These are phyloP conservation scores for Pyrenula massariospora DNA, from an alignment of 495 filamentous ascomycete species.

Conservation along the genomic window DNA sequence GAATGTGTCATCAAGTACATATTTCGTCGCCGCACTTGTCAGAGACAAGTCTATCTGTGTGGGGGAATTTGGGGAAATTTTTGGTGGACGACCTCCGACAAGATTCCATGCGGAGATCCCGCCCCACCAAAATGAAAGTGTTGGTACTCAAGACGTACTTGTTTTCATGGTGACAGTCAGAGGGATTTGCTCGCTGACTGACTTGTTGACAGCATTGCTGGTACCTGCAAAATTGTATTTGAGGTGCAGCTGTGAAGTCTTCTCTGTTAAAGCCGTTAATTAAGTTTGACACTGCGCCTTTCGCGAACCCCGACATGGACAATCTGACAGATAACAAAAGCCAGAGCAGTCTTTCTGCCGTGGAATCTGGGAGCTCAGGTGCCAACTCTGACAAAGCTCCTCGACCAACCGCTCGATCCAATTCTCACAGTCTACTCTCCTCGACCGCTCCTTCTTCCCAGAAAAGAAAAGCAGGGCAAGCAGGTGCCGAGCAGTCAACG, in stretches of 20 bases:
- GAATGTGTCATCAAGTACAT: no score
- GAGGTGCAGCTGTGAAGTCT: no score
- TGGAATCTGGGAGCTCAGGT: background rate
- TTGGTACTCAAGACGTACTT: background rate
- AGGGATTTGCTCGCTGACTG: no score
- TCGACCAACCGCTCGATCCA: background rate
- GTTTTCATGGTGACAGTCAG: background rate
- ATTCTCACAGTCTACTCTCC: conserved; percentile 20
- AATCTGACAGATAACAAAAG: background rate
- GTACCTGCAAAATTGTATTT: no score
- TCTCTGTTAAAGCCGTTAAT: no score
- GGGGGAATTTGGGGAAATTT: background rate
- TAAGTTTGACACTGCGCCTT: no score
- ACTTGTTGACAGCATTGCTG: no score
- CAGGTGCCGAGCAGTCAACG: conserved; percentile 34
- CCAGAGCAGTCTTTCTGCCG: background rate
- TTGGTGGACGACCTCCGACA: background rate
- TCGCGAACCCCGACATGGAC: background rate
- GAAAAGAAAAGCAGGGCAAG: conserved; percentile 39
- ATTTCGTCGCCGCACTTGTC: no score
- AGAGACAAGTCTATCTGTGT: background rate
- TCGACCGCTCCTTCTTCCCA: conserved; percentile 20
- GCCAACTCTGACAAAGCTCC: background rate
- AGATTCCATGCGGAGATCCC: background rate
- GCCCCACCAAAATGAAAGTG: background rate